Percentiles rank a stretch among this genome's conserved stretches.
phyloP scores from a whole-genome alignment of 139 green algal species.

The Penium margaritaceum region DNA sequence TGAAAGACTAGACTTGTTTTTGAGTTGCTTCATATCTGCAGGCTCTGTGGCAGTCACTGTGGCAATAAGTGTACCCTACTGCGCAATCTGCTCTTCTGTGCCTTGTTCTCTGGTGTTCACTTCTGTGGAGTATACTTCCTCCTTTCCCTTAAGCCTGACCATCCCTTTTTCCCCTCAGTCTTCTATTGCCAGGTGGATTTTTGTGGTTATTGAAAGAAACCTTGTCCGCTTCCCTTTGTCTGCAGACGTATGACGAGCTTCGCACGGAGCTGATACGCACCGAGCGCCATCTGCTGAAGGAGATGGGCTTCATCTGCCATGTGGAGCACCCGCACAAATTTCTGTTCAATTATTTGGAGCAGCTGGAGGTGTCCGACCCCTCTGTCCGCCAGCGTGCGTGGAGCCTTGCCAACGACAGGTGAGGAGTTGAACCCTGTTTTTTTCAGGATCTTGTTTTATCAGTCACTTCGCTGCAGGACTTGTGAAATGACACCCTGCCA shows the following conservation, averaged over 20 bases:
- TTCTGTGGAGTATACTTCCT: background rate
- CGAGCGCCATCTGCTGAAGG: constrained; percentile 72
- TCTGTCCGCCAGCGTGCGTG: constrained; percentile 63
- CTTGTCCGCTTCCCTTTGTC: constrained; percentile 8
- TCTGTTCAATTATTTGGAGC: constrained; percentile 68
- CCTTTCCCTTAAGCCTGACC: background rate
- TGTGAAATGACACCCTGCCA: too few relatives aligned
- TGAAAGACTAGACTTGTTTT: too few relatives aligned
- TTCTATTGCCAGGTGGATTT: constrained; percentile 68
- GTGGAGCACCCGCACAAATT: constrained; percentile 87
- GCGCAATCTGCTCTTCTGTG: background rate
- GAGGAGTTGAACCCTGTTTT: background rate
- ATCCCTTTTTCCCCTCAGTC: constrained; percentile 66
- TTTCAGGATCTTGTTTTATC: background rate
- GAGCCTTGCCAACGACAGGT: constrained; percentile 85
- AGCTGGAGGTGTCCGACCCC: constrained; percentile 51
- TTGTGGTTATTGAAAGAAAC: too few relatives aligned
- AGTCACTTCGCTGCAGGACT: too few relatives aligned
- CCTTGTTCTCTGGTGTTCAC: background rate
- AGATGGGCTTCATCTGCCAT: constrained; percentile 77
- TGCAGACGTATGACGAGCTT: constrained; percentile 42
- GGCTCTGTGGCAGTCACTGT: background rate
- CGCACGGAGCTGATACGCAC: constrained; percentile 58
- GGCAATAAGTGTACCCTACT: background rate
- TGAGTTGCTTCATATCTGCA: background rate